Conservation (phyloP, 2,329 filamentous ascomycete species). For the Dichotomopilus funicola region DNA sequence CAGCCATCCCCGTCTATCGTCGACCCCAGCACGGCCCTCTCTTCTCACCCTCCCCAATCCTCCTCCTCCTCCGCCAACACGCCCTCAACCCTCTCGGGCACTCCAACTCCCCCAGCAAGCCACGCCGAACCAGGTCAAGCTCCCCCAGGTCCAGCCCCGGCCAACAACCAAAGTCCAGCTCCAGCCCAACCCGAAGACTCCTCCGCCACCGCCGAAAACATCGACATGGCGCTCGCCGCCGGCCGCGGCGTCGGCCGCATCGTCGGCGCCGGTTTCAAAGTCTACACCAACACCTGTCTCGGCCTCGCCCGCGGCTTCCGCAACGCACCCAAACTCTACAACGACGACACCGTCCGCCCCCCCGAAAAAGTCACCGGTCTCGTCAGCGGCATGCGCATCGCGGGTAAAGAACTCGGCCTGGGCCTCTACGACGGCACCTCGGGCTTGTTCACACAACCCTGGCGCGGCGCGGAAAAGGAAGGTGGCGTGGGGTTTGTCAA, state of each 20-base stretch:
- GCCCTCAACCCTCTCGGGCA: background rate
- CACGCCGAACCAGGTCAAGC: background rate
- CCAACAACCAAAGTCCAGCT: background rate
- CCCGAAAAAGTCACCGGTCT: conserved; percentile 72
- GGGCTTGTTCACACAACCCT: conserved; percentile 72
- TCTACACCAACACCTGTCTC: conserved; percentile 78
- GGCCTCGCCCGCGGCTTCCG: conserved; percentile 80
- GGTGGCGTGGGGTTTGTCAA: conserved; percentile 60
- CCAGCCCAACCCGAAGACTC: background rate
- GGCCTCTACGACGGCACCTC: conserved; percentile 77
- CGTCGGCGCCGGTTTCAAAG: conserved; percentile 66
- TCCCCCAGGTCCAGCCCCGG: background rate
- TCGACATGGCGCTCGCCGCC: conserved; percentile 59
- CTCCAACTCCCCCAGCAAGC: background rate
- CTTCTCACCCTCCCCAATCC: background rate
- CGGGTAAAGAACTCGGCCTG: conserved; percentile 69
- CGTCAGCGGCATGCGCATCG: conserved; percentile 67
- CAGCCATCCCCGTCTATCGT: no score
- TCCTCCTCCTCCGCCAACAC: no score
- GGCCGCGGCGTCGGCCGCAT: conserved; percentile 65
- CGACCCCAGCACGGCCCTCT: background rate
- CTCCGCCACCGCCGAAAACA: conserved; percentile 8
- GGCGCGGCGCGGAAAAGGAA: conserved; percentile 49
- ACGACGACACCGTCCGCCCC: conserved; percentile 75
- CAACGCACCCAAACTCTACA: conserved; percentile 79